These are phyloP conservation scores for Nectriaceae sp. DNA, from an alignment of 2,329 filamentous ascomycete species.

Conservation along the genomic window DNA sequence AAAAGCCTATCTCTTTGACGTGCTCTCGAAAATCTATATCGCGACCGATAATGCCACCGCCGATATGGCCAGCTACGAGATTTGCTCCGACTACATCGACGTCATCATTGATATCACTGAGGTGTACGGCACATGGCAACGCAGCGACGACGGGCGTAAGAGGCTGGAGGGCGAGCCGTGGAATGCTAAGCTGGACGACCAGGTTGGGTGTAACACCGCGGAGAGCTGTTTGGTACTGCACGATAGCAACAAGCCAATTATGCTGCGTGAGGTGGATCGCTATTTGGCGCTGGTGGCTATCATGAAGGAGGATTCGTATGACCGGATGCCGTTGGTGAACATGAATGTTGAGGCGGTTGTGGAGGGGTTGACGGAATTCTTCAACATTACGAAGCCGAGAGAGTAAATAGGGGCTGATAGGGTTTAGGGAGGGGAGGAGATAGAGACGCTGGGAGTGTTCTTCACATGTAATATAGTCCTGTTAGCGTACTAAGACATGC, in stretches of 20 bases:
- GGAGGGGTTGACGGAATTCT: slow-evolving; percentile 76
- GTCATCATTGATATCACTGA: slow-evolving; percentile 97
- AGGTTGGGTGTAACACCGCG: slow-evolving; percentile 65
- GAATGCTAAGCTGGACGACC: slow-evolving; percentile 64
- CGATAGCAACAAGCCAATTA: slow-evolving; percentile 64
- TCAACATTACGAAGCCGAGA: slow-evolving; percentile 67
- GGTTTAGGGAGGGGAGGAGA: background rate
- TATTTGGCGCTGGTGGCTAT: slow-evolving; percentile 83
- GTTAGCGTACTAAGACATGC: slow-evolving; percentile 21
- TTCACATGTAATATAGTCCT: slow-evolving; percentile 18
- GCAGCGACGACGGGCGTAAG: slow-evolving; percentile 55
- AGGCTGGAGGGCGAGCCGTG: slow-evolving; percentile 61
- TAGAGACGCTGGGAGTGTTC: background rate
- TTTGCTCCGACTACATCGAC: slow-evolving; percentile 98
- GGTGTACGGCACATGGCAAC: slow-evolving; percentile 79
- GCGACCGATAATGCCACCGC: slow-evolving; percentile 92
- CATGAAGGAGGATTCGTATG: slow-evolving; percentile 82
- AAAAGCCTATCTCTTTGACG: slow-evolving; percentile 97
- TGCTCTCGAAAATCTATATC: slow-evolving; percentile 97
- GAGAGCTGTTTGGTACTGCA: slow-evolving; percentile 70
- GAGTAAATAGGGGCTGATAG: slow-evolving; percentile 33
- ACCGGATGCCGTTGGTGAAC: slow-evolving; percentile 81
- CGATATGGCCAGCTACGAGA: slow-evolving; percentile 95
- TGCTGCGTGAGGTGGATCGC: slow-evolving; percentile 69
- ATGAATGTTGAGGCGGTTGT: slow-evolving; percentile 86